These are phyloP conservation scores for Ceratobasidium papillatum DNA, from an alignment of 1,284 basidiomycete species.

Conservation along the genomic window DNA sequence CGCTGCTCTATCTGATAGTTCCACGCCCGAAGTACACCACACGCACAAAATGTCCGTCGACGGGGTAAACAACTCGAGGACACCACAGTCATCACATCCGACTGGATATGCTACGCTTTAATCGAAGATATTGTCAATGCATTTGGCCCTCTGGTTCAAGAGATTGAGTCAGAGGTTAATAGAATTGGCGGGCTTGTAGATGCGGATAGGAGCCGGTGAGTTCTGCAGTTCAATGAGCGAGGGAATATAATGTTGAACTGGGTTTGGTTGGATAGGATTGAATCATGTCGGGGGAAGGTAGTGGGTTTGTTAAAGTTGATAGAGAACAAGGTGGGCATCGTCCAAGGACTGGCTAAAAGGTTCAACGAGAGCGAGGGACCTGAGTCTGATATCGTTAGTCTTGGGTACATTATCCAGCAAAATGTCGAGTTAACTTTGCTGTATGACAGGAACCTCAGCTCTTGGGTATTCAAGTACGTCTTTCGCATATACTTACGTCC, in stretches of 20 bases:
- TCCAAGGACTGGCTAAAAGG: conserved; percentile 97
- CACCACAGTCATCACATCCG: conserved; percentile 98
- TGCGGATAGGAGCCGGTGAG: conserved; percentile 73
- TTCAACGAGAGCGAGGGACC: conserved; percentile 99
- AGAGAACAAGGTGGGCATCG: conserved; percentile 99
- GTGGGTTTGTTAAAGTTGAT: conserved; percentile 96
- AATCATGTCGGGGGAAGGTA: conserved; percentile 98
- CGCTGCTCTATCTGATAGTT: conserved; percentile 66
- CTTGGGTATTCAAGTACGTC: conserved; percentile 81
- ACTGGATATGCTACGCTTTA: conserved; percentile 99
- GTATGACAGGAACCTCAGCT: conserved; percentile 83
- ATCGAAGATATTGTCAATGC: conserved; percentile 99
- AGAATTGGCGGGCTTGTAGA: conserved; percentile 97
- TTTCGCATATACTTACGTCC: background rate
- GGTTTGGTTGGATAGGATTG: conserved; percentile 69
- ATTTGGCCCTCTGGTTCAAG: too few relatives aligned
- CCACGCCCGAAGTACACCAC: conserved; percentile 96
- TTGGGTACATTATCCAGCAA: too few relatives aligned
- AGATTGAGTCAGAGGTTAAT: conserved; percentile 99
- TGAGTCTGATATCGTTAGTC: conserved; percentile 91
- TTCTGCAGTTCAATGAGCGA: conserved; percentile 22
- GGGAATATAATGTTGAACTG: background rate
- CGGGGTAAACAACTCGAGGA: conserved; percentile 98
- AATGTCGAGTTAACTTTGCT: conserved; percentile 24
- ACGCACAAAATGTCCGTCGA: conserved; percentile 96